Percentiles rank a stretch among this genome's conserved stretches.
phyloP scores from a whole-genome alignment of 352 stramenopile genomes.

The Peronospora belbahrii region DNA sequence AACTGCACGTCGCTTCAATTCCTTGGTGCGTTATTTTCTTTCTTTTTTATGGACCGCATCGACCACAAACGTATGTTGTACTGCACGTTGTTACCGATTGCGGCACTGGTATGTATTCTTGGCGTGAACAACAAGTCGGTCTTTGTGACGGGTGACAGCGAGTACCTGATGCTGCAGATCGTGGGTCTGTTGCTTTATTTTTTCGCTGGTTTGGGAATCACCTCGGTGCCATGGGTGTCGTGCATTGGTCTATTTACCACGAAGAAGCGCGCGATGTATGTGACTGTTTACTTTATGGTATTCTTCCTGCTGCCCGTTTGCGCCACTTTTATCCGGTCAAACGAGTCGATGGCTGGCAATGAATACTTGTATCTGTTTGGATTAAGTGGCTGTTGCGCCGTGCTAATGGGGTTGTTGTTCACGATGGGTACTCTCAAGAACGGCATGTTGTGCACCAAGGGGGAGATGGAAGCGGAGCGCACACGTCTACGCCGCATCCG shows the following conservation, averaged over 20 bases:
- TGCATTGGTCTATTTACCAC: slow-evolving; percentile 67
- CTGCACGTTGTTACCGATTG: slow-evolving; percentile 55
- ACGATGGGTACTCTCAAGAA: slow-evolving; percentile 50
- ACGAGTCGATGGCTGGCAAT: slow-evolving; percentile 20
- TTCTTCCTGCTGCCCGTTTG: slow-evolving; percentile 62
- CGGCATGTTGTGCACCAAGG: slow-evolving; percentile 63
- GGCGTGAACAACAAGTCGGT: slow-evolving; percentile 45
- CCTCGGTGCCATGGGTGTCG: slow-evolving; percentile 67
- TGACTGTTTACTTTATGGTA: slow-evolving; percentile 63
- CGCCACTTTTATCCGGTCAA: slow-evolving; percentile 36
- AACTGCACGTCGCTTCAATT: slow-evolving; percentile 69
- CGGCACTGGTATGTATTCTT: slow-evolving; percentile 38
- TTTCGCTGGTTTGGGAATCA: slow-evolving; percentile 65
- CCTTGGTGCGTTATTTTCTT: slow-evolving; percentile 65
- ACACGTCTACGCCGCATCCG: slow-evolving; percentile 41
- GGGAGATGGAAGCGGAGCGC: slow-evolving; percentile 47
- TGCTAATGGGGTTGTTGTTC: slow-evolving; percentile 40
- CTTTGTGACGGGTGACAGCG: slow-evolving; percentile 41
- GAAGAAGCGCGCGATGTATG: slow-evolving; percentile 46
- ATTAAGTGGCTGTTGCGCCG: slow-evolving; percentile 36
- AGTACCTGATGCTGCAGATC: slow-evolving; percentile 68
- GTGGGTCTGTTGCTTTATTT: slow-evolving; percentile 68
- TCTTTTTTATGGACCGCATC: slow-evolving; percentile 82
- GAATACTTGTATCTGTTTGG: slow-evolving; percentile 58
- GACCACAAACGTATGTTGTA: slow-evolving; percentile 69